Percentiles rank a stretch among this genome's conserved stretches.
phyloP scores from a whole-genome alignment of 345 rosid species.

The Gossypium raimondii region DNA sequence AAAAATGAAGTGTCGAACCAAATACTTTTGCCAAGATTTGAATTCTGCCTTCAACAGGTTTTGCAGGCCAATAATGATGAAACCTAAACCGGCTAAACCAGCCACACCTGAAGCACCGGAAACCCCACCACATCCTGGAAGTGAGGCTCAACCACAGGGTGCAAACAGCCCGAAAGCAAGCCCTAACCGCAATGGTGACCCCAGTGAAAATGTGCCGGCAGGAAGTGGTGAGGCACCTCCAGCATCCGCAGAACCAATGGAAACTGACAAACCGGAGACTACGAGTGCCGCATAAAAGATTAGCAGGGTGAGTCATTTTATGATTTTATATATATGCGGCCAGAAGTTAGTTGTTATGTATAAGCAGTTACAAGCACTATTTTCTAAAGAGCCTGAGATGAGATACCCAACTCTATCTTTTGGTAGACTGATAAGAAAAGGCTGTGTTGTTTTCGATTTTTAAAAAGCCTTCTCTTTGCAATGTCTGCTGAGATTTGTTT shows the following conservation, averaged over 20 bases:
- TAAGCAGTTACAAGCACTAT: neutral
- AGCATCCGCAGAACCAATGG: conserved; percentile 67
- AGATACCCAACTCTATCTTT: conserved; percentile 8
- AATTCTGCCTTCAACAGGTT: conserved; percentile 34
- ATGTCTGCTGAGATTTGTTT: conserved; percentile 18
- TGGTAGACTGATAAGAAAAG: neutral
- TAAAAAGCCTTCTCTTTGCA: conserved; percentile 18
- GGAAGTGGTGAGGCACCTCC: conserved; percentile 36
- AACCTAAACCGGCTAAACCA: conserved; percentile 77
- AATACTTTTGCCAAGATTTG: neutral
- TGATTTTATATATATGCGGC: neutral
- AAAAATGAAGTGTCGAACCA: no score
- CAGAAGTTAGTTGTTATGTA: conserved; percentile 17
- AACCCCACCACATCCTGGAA: conserved; percentile 43
- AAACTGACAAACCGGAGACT: conserved; percentile 52
- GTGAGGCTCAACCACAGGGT: conserved; percentile 32
- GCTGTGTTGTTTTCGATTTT: conserved; percentile 4
- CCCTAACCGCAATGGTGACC: conserved; percentile 12
- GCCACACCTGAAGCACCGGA: conserved; percentile 53
- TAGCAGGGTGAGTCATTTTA: neutral
- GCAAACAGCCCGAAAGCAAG: conserved; percentile 20
- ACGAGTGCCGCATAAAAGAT: conserved; percentile 29
- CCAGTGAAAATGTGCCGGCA: conserved; percentile 23
- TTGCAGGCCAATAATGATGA: conserved; percentile 87
- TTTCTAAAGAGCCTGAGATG: conserved; percentile 1